Base-by-base conservation (phyloP, 1,284 basidiomycete species). In the Boletus sp. region DNA sequence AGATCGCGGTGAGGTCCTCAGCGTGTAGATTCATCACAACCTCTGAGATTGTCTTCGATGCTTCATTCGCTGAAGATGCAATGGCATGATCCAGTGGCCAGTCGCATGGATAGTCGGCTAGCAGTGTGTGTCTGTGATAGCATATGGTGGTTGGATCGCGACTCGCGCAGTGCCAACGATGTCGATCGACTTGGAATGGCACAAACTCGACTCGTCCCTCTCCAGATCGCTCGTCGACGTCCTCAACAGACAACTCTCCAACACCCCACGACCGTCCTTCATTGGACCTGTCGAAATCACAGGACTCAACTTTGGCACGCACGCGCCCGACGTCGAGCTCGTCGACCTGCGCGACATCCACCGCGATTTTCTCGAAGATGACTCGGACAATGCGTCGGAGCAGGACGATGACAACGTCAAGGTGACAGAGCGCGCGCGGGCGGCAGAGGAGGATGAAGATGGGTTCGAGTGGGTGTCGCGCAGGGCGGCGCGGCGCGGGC, bases 331-430 rank as follows among this genome's bases (percentile, higher is more conserved):
- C 51, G 78, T 96, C 32, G 88, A 95, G 65, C 78, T 99, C 49
- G 83, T 91, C 49, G 94, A 97, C 69, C 73, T 99, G 49, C 79
- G 91, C 41, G 94, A 98, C 71, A 91, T 98, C 48, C 93, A 95
- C 72, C 84, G 84, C 33, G 94, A 95, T 63, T 98, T 98, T 62
- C 74, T 91, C 44, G 87, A 92, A 54, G 87, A 91, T 57, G 69
- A 75, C 8, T 50, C 58, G 13, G 62, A 65, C 17, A 23, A n/a
- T 4, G 61, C 35, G 23, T 52, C 57, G 1, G 70, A 71, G 23
- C 65, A 67, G 35, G 75, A 72, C 8, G 22, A 67, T 34, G 75
- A 72, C 9, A 72, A 75, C 7, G 69, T 76, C 27, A 81, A 81
- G 62, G 76, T 73, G 12, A 75, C 78, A 0, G 78, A 80, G 57